Evolutionary conservation across 1,284 basidiomycete species (phyloP).

Genomic region (Sphaerobolus stellatus): DNA sequence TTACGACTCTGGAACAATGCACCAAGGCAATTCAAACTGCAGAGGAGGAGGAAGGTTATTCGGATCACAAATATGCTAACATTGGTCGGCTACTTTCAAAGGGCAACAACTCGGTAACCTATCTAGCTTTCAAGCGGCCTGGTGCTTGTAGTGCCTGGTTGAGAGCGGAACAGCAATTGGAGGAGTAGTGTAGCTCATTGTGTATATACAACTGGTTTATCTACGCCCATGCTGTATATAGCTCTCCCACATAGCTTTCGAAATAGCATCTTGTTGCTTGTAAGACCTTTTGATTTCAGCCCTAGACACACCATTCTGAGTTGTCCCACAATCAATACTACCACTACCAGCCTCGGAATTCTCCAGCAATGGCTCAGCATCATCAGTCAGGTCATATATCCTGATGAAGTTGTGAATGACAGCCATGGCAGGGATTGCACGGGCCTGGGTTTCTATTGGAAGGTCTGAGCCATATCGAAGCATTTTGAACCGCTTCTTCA

Average conservation of each 20-base stretch:
- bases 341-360: neutral
- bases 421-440: constrained; percentile 19
- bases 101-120: constrained; percentile 26
- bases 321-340: neutral
- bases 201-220: neutral
- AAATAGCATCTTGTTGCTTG: constrained; percentile 27
- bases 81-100: constrained; percentile 19
- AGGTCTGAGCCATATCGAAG: constrained; percentile 18
- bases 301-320: neutral
- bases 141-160: neutral
- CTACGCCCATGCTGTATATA: neutral
- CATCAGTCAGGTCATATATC: constrained; percentile 19
- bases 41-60: constrained; percentile 17
- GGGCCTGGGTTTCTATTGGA: constrained; percentile 19
- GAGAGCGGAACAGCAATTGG: neutral
- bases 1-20: too few species aligned
- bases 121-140: constrained; percentile 21
- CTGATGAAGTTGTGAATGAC: constrained; percentile 27
- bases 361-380: neutral
- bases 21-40: constrained; percentile 10
- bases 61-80: constrained; percentile 9
- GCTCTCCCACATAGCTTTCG: constrained; percentile 32
- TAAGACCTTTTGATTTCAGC: constrained; percentile 19
- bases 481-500: constrained; percentile 16
- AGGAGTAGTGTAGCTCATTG: too few species aligned